Base-by-base conservation (phyloP, 108 stramenopile genomes). In the Nannochloropsis gaditana region DNA sequence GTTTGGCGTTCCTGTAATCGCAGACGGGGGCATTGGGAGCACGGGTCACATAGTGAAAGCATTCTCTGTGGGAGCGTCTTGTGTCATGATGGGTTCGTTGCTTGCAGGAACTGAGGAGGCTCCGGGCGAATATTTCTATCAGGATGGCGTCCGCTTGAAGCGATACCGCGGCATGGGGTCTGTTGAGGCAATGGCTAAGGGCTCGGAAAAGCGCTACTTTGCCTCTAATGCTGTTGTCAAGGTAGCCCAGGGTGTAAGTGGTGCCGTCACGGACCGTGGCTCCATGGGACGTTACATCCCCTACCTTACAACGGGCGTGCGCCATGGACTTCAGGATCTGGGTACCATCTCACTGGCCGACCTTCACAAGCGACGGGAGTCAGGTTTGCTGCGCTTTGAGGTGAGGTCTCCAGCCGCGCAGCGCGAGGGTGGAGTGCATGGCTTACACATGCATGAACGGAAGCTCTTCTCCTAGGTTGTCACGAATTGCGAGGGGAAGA, bases 71-170 rank as follows among this genome's bases (percentile, higher is more conserved):
- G 99, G 99, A n/a, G 99, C 99, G 43, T 95, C 95, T 45, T 96
- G 95, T 82, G 98, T 98, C 73, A 99, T 99, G 99, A 99, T 99
- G 97, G 99, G 99, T 43, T 93, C 94, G 81, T 96, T 99, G 98
- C 94, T 99, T 83, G 99, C 99, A 41, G 99, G 99, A 31, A 99
- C 98, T 9, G 99, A 98, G 86, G 99, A 99, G 91, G 94, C 97
- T 80, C 99, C 99, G 42, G 99, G 99, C 42, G 96, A 98, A 85
- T 99, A 99, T 79, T 99, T 96, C 91, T 99, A 95, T 90, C 97
- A 98, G 92, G 98, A 99, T 87, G 99, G 99, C 44, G 97, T 99
- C 43, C 96, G 99, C 45, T 92, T 99, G 83, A 99, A 99, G 91
- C 93, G 96, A 79, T 99, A 99, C 93, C 95, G 98, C 47, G 99